Percentiles rank a stretch among this genome's conserved stretches.
Conservation (phyloP, 768 basidiomycete species). For the Tulasnella sp. region DNA sequence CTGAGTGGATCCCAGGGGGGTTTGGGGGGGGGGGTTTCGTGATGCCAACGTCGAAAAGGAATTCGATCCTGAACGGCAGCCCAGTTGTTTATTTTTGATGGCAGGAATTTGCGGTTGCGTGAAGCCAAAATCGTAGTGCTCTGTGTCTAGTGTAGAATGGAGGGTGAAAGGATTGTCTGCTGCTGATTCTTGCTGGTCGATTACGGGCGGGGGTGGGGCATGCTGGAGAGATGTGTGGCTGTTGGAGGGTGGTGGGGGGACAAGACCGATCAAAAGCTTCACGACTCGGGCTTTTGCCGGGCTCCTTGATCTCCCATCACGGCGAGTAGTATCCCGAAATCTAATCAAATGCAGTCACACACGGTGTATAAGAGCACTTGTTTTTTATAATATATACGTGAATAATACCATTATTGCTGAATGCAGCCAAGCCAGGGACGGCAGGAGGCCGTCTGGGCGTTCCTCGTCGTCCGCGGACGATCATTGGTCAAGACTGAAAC, state of each 20-base stretch:
- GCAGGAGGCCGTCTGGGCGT: neutral
- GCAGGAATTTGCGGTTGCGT: neutral
- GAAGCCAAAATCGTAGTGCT: neutral
- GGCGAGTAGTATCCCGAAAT: neutral
- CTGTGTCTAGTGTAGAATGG: neutral
- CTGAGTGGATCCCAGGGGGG: neutral
- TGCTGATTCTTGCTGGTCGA: neutral
- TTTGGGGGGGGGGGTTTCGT: neutral
- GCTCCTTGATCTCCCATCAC: neutral
- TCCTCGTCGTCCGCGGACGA: neutral
- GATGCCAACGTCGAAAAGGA: too few species aligned
- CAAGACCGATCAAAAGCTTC: neutral
- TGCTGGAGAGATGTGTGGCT: neutral
- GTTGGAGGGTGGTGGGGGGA: neutral
- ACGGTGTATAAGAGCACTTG: too few species aligned
- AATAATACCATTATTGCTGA: neutral
- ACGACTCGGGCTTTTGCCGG: neutral
- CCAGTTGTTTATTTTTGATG: neutral
- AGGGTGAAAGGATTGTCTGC: neutral
- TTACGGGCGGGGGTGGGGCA: neutral
- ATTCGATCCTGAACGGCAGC: neutral
- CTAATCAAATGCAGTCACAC: neutral
- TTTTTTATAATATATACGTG: too few species aligned
- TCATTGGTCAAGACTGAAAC: neutral
- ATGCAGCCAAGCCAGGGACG: neutral